Percentiles rank a stretch among this genome's conserved stretches.
Conservation (phyloP, 805 yeast species). For the Ogataea trehaloabstinens region DNA sequence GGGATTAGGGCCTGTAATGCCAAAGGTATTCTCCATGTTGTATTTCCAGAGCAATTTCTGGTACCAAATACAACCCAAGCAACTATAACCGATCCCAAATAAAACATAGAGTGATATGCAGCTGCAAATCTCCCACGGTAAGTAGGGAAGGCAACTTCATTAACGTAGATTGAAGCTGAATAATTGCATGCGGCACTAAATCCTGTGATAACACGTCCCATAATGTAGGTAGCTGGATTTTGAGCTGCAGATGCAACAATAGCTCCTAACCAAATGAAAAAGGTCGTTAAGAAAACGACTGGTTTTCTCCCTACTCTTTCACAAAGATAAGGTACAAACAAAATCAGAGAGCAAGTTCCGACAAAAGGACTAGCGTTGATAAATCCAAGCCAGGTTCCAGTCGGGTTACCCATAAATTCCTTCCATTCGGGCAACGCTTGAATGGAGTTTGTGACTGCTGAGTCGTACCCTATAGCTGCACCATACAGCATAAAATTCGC, state of each 20-base stretch:
- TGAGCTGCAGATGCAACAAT: slow-evolving; percentile 19
- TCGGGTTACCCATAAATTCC: slow-evolving; percentile 15
- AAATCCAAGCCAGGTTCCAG: slow-evolving; percentile 20
- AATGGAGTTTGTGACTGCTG: slow-evolving; percentile 18
- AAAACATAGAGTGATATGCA: slow-evolving; percentile 40
- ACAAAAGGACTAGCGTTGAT: slow-evolving; percentile 20
- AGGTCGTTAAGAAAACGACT: slow-evolving; percentile 10
- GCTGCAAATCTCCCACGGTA: slow-evolving; percentile 31
- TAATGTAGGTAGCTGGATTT: slow-evolving; percentile 17
- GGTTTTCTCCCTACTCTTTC: slow-evolving; percentile 16
- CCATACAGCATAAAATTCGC: slow-evolving; percentile 17
- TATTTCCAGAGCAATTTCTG: slow-evolving; percentile 22
- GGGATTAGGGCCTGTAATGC: slow-evolving; percentile 39
- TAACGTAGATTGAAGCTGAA: slow-evolving; percentile 7
- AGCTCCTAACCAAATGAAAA: slow-evolving; percentile 17
- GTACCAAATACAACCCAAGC: slow-evolving; percentile 45
- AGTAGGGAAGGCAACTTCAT: slow-evolving; percentile 37
- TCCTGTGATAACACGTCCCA: slow-evolving; percentile 17
- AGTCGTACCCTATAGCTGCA: slow-evolving; percentile 20
- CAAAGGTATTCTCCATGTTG: slow-evolving; percentile 41
- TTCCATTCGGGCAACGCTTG: slow-evolving; percentile 19
- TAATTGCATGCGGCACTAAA: slow-evolving; percentile 16
- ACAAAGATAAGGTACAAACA: slow-evolving; percentile 16
- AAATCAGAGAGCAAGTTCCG: slow-evolving; percentile 17
- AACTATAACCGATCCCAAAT: slow-evolving; percentile 40